Base-by-base conservation (phyloP, 2,329 filamentous ascomycete genomes). In the Sordariomycetes sp. region DNA sequence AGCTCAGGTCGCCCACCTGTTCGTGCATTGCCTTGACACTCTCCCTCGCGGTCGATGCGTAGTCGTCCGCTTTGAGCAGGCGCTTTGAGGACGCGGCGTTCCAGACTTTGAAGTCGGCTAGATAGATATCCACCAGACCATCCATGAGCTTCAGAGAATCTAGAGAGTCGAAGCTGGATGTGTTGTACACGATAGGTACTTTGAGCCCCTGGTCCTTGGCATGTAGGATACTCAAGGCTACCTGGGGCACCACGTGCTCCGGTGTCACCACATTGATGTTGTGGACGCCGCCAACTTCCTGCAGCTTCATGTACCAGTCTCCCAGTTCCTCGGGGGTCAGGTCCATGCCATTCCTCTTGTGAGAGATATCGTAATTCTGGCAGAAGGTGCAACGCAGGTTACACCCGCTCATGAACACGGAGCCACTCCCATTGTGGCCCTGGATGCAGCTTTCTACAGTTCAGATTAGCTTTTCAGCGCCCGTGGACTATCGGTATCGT, bases 91-190 rank as follows among this genome's bases (percentile, higher is more conserved):
- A 80, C 16, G 55, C 61, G 2, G 67, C 55, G 19, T 72, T 72
- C 84, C 83, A 92, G 8, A 88, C 75, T 54, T 93, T 92, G 64
- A 92, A 92, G 51, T 93, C 85, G 0, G 85, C 81, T n/a, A 93
- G 64, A 51, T 92, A 93, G 29, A 93, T 86, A 51, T 92, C 85
- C 0, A 92, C 75, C 19, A 93, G 61, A 0, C 85, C 85, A 45
- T 92, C 79, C 46, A 93, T 70, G 8, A 92, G 64, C 39, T 75
- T 58, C 2, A 93, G 62, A 1, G 80, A 86, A 3, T 75, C 78
- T 1, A 81, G 60, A 2, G 79, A 86, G 57, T 93, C 86, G 49
- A 84, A 93, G 9, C 80, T 78, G 1, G 81, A 87, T 1, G 84
- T 88, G 49, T 93, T 93, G 66, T 93, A 92, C 21, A 93, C 70